Conservation (phyloP, 305 asterid species). For the Rubia tinctorum region DNA sequence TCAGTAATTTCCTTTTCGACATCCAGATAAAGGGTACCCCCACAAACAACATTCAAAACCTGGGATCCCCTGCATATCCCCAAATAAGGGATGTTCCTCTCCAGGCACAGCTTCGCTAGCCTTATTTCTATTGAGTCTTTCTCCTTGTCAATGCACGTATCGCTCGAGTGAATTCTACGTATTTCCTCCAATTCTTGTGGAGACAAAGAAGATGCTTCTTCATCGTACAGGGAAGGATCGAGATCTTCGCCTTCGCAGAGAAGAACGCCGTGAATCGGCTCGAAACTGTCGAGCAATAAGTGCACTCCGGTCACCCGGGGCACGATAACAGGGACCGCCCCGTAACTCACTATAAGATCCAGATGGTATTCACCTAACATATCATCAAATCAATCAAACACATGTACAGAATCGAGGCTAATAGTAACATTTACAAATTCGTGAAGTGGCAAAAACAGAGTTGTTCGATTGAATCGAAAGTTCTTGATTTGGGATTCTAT, state of each 20-base stretch:
- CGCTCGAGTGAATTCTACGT: conserved; percentile 55
- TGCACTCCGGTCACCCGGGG: conserved; percentile 77
- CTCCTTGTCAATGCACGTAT: conserved; percentile 66
- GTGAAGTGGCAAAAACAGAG: neutral
- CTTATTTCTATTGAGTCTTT: conserved; percentile 75
- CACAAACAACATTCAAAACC: conserved; percentile 74
- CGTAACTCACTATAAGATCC: conserved; percentile 70
- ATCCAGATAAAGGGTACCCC: conserved; percentile 79
- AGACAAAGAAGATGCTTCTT: conserved; percentile 44
- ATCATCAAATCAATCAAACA: neutral
- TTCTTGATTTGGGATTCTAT: too few relatives aligned
- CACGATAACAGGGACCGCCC: conserved; percentile 75
- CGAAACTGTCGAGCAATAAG: conserved; percentile 31
- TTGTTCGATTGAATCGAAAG: too few relatives aligned
- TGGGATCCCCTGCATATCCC: conserved; percentile 91
- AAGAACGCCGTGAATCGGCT: conserved; percentile 42
- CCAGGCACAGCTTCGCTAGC: conserved; percentile 76
- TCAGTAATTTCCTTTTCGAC: conserved; percentile 46
- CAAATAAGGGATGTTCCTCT: conserved; percentile 73
- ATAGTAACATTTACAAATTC: too few relatives aligned
- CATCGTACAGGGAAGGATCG: conserved; percentile 40
- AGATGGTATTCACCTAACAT: conserved; percentile 77
- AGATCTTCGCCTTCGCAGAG: conserved; percentile 52
- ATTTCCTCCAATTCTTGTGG: conserved; percentile 64
- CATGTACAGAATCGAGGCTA: neutral